A percentile compares a stretch with the other conserved stretches of the same genome.
These are phyloP conservation scores for Lachancea waltii DNA, from an alignment of 805 yeast genomes.

Conservation along the genomic window DNA sequence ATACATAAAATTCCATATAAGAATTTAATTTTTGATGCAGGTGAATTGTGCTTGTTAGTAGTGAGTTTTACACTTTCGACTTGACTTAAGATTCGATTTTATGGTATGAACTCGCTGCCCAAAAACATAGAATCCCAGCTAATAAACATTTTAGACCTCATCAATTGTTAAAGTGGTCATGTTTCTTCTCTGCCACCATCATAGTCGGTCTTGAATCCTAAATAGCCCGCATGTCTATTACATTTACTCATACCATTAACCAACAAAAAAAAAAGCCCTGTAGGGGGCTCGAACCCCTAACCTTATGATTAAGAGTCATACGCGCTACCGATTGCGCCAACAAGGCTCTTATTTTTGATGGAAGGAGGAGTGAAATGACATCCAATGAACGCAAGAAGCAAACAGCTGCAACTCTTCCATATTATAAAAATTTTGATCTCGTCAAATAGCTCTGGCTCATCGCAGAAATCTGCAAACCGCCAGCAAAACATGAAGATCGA, in stretches of 20 bases:
- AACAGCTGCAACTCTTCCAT: neutral
- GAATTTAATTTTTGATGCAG: too few species aligned
- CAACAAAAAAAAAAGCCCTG: conserved; percentile 16
- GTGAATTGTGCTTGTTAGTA: too few species aligned
- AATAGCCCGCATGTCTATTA: too few species aligned
- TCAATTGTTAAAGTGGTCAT: too few species aligned
- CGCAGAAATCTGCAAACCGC: neutral
- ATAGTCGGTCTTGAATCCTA: too few species aligned
- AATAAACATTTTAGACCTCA: too few species aligned
- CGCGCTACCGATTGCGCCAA: conserved; percentile 27
- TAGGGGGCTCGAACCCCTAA: conserved; percentile 26
- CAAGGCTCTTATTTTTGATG: conserved; percentile 15
- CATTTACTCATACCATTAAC: neutral
- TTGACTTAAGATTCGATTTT: too few species aligned
- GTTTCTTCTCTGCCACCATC: too few species aligned
- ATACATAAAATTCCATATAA: neutral
- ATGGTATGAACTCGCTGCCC: too few species aligned
- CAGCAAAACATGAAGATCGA: conserved; percentile 36
- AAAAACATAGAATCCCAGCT: too few species aligned
- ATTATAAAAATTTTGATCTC: conserved; percentile 2
- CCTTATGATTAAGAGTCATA: conserved; percentile 25
- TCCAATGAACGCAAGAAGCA: neutral
- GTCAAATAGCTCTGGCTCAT: neutral
- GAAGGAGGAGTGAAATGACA: too few species aligned
- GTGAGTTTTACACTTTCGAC: too few species aligned